Conservation (phyloP, 805 yeast species). For the Nakazawaea ishiwadae region DNA sequence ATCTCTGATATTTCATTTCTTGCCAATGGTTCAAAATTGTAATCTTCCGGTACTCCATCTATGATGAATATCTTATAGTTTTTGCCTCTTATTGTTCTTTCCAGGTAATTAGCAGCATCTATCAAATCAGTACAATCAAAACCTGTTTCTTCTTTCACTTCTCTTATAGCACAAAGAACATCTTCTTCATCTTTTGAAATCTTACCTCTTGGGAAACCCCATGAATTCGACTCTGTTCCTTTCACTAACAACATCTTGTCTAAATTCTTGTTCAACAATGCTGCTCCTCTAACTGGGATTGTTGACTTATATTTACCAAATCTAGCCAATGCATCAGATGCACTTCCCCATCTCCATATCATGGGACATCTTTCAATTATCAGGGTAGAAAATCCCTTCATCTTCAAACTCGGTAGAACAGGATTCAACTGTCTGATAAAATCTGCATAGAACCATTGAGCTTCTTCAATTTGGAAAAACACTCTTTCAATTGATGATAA, state of each 20-base stretch:
- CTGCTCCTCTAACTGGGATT: slow-evolving; percentile 96
- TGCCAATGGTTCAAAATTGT: slow-evolving; percentile 72
- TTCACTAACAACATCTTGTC: slow-evolving; percentile 74
- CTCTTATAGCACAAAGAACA: slow-evolving; percentile 84
- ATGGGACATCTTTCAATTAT: slow-evolving; percentile 68
- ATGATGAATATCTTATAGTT: slow-evolving; percentile 80
- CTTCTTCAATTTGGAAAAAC: slow-evolving; percentile 93
- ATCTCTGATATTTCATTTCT: slow-evolving; percentile 85
- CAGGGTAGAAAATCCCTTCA: slow-evolving; percentile 68
- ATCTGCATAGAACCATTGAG: slow-evolving; percentile 96
- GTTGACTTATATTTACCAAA: slow-evolving; percentile 83
- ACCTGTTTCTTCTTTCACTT: slow-evolving; percentile 91
- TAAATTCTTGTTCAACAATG: slow-evolving; percentile 67
- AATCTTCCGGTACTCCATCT: slow-evolving; percentile 71
- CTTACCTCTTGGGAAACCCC: slow-evolving; percentile 98
- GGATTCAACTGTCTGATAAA: slow-evolving; percentile 72
- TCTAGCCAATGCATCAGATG: slow-evolving; percentile 70
- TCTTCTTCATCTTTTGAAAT: slow-evolving; percentile 92
- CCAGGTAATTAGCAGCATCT: slow-evolving; percentile 68
- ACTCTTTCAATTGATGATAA: slow-evolving; percentile 76
- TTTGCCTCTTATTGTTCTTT: slow-evolving; percentile 77
- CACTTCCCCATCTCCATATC: slow-evolving; percentile 81
- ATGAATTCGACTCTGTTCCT: slow-evolving; percentile 72
- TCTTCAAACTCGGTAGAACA: slow-evolving; percentile 66
- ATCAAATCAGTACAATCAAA: slow-evolving; percentile 71